Conservation (phyloP, 139 green algal species). For the Gonium pectorale region DNA sequence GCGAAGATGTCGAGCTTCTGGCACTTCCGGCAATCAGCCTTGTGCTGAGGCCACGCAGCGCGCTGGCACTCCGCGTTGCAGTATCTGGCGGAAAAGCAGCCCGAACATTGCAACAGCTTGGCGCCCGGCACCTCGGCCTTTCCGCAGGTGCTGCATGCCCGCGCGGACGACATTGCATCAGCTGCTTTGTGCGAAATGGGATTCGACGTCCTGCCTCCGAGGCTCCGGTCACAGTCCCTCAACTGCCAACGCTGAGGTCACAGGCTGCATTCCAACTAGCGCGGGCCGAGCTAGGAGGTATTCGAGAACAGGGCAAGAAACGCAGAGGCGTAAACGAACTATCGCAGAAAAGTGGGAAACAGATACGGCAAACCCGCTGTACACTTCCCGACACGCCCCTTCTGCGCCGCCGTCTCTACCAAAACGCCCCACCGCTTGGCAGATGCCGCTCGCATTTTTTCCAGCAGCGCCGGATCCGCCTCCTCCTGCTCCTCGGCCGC, state of each 20-base stretch:
- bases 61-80: conserved; percentile 1
- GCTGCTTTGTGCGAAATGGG: background rate
- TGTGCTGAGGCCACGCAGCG: background rate
- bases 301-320: background rate
- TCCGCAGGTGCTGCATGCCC: background rate
- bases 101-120: background rate
- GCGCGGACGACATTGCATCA: background rate
- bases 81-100: background rate
- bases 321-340: background rate
- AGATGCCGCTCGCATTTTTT: background rate
- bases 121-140: background rate
- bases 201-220: too few species aligned
- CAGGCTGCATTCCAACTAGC: background rate
- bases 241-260: background rate
- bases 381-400: background rate
- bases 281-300: background rate
- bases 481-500: background rate
- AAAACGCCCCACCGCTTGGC: background rate
- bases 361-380: background rate
- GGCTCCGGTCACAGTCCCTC: too few species aligned
- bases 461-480: background rate
- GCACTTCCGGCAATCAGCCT: background rate
- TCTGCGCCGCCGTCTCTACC: too few species aligned
- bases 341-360: background rate
- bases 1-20: conserved; percentile 8